Base-by-base conservation (phyloP, 345 rosid species). In the Cardamine resedifolia region DNA sequence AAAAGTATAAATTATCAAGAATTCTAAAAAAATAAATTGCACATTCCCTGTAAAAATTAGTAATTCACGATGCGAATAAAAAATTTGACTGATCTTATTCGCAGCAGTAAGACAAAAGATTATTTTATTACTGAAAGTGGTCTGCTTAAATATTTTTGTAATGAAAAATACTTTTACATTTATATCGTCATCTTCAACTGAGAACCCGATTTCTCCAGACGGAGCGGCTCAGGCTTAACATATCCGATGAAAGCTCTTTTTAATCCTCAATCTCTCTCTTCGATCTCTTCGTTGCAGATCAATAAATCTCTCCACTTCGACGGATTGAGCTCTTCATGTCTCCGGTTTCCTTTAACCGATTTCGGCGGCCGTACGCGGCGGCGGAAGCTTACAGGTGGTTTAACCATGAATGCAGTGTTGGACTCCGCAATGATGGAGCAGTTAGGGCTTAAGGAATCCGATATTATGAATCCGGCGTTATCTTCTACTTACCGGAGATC, bases 401-500 rank as follows among this genome's bases (percentile, higher is more conserved):
- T 78, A 64, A 64, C 71, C 33, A 65, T 71, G 6, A 84, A 61
- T 23, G 79, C 85, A 4, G 73, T 57, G 11, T 59, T 85, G 67
- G 96, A 83, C 51, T 81, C 91, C 2, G 70, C 76, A 5, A 81
- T 63, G 61, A 55, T 86, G 27, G 97, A 83, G 36, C 83, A 88
- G 18, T 43, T 85, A 19, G 98, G 96, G 10, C 78, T 88, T 1
- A 76, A 85, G 23, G 89, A 88, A 49, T 83, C 89, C 2, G 92
- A 85, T 75, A 52, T 76, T 9, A 78, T 78, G 65, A 91, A 89
- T 50, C 97, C 97, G 2, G 76, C 96, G 2, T 24, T 94, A 52
- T 88, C 96, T 56, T 50, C 96, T 23, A 81, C 98, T 5, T 94
- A 91, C 67, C 79, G 98, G 75, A 77, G 72, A 79, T 80, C 85